Base-by-base conservation (phyloP, 2,329 filamentous ascomycete genomes). In the Aspergillus quadrilineatus region DNA sequence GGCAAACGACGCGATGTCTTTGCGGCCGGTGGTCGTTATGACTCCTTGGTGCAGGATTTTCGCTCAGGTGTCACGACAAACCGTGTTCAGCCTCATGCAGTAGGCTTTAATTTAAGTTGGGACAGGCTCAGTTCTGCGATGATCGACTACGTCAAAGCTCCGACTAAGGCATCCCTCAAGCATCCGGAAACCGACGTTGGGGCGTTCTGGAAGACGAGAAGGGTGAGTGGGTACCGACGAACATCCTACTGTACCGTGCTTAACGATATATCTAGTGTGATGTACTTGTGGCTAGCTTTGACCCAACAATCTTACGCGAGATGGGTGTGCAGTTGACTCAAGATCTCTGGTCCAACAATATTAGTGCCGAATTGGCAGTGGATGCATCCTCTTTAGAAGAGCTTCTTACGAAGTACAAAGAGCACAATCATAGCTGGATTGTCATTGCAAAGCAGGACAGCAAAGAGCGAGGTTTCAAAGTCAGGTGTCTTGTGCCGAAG, bases 1-100 rank as follows among this genome's bases (percentile, higher is more conserved):
- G 95, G 91, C 70, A 84, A 88, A 59, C 87, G 84, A 58, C 78
- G 80, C 64, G 89, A 94, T 64, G 90, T 97, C 0, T 91, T 97
- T 67, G 94, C 93, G 5, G 94, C 92, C 32, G 94, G 95, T 50
- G 94, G 94, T 2, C 85, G 94, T 48, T 99, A 99, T 70, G 95
- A 99, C 70, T 85, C 86, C 47, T 78, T 99, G 17, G 93, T 99
- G 62, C 86, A 87, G 69, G 89, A 95, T 59, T 89, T 95, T 67
- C 84, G 87, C 7, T 89, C 89, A 4, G 88, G 86, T 61, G 83
- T 86, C 42, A 80, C 85, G 41, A 82, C 80, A 26, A 83, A 82
- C 55, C 79, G 83, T 43, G 80, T 84, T 54, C 85, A 87, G 65
- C 85, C 85, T 17, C 90, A 95, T 69, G 93, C 91, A 4, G 94